phyloP scores from a whole-genome alignment of 495 filamentous ascomycete species.

The Aspergillus diversus region DNA sequence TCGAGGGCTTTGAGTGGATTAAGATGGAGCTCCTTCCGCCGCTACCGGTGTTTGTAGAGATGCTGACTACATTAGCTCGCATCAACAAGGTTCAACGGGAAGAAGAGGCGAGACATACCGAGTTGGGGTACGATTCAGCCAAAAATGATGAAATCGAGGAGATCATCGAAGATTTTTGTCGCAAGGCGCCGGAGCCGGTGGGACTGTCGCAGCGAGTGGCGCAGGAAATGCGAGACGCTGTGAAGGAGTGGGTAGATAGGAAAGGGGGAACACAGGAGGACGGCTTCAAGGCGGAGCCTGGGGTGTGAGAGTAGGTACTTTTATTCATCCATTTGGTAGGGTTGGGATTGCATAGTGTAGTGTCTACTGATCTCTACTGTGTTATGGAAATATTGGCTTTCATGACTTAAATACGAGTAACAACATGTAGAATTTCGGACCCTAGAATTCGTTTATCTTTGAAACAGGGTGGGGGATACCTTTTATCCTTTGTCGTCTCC shows the following conservation, averaged over 20 bases:
- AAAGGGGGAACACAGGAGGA: too few species aligned
- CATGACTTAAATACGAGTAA: too few species aligned
- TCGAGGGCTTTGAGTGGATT: slow-evolving; percentile 32
- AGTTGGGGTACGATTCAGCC: slow-evolving; percentile 1
- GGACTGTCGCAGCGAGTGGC: not conserved
- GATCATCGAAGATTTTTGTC: not conserved
- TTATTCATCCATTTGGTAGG: too few species aligned
- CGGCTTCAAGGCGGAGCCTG: too few species aligned
- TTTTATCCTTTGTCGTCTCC: too few species aligned
- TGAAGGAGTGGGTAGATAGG: slow-evolving; percentile 1
- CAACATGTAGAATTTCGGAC: too few species aligned
- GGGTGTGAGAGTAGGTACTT: too few species aligned
- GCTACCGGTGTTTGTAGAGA: slow-evolving; percentile 26
- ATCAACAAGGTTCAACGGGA: slow-evolving; percentile 16
- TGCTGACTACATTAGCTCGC: slow-evolving; percentile 25
- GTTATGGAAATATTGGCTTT: too few species aligned
- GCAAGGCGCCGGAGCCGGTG: not conserved
- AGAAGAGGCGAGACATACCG: not conserved
- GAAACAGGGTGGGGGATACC: too few species aligned
- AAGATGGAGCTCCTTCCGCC: slow-evolving; percentile 27
- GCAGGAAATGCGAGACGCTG: slow-evolving; percentile 10
- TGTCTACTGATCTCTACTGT: too few species aligned
- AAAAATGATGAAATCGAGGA: not conserved
- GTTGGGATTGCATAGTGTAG: too few species aligned
- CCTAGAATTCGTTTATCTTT: too few species aligned